phyloP scores from a whole-genome alignment of 257 asterid genomes.

The Catharanthus roseus region DNA sequence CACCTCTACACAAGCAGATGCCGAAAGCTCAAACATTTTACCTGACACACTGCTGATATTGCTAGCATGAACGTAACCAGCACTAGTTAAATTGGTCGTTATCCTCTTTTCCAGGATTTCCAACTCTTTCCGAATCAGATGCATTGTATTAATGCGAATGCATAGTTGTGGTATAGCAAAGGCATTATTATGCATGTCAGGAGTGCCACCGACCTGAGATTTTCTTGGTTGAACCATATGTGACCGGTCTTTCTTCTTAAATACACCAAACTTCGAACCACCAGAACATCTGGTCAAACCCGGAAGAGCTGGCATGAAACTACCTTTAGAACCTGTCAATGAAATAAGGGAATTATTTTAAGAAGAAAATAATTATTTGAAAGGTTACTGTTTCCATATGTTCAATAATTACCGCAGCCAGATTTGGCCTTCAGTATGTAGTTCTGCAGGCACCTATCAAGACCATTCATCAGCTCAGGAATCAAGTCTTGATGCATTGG shows the following conservation, averaged over 20 bases:
- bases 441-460: constrained; percentile 63
- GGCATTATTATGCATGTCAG: constrained; percentile 39
- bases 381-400: not conserved
- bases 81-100: constrained; percentile 45
- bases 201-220: constrained; percentile 28
- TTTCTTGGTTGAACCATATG: constrained; percentile 39
- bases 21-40: constrained; percentile 51
- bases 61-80: constrained; percentile 38
- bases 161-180: constrained; percentile 52
- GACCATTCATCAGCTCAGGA: constrained; percentile 66
- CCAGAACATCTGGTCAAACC: constrained; percentile 62
- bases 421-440: constrained; percentile 57
- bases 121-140: constrained; percentile 65
- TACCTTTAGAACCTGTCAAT: constrained; percentile 58
- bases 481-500: constrained; percentile 82
- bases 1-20: constrained; percentile 66
- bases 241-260: constrained; percentile 65
- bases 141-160: constrained; percentile 70
- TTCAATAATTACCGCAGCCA: constrained; percentile 61
- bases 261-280: constrained; percentile 55
- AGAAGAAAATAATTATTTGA: not conserved
- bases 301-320: constrained; percentile 57
- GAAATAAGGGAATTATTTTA: not conserved
- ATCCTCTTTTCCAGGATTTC: constrained; percentile 58
- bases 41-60: constrained; percentile 33